These are phyloP conservation scores for Heterobasidion occidentale DNA, from an alignment of 1,284 basidiomycete genomes.

Conservation along the genomic window DNA sequence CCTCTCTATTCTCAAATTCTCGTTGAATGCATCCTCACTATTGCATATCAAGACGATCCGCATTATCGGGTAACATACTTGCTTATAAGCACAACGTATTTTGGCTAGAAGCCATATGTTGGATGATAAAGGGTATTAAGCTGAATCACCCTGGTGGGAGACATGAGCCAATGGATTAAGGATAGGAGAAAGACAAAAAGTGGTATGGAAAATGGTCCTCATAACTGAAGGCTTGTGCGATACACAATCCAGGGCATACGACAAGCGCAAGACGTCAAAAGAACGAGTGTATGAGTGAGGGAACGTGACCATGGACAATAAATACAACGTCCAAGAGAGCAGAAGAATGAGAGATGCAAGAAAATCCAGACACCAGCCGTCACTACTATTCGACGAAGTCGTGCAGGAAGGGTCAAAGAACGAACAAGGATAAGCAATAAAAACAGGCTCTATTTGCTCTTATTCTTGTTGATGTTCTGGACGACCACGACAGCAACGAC, in stretches of 20 bases:
- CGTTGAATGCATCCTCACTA: no score
- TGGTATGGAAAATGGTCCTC: not conserved
- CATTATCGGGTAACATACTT: no score
- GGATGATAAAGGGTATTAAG: not conserved
- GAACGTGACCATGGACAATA: not conserved
- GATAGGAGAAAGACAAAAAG: not conserved
- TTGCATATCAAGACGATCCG: no score
- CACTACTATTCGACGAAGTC: not conserved
- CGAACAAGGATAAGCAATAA: no score
- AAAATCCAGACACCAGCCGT: not conserved
- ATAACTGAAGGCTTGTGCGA: not conserved
- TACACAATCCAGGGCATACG: not conserved
- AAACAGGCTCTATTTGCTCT: not conserved
- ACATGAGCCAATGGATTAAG: not conserved
- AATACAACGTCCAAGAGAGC: not conserved
- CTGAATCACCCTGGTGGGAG: not conserved
- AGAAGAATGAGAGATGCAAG: not conserved
- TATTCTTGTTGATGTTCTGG: not conserved
- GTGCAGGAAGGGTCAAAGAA: not conserved
- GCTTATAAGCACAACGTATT: no score
- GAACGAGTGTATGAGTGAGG: not conserved
- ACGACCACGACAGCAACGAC: conserved; percentile 48
- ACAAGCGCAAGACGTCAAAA: not conserved
- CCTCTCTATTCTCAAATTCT: no score
- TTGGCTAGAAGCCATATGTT: no score